Conservation (phyloP, 306 rosid species). For the Vicia villosa region DNA sequence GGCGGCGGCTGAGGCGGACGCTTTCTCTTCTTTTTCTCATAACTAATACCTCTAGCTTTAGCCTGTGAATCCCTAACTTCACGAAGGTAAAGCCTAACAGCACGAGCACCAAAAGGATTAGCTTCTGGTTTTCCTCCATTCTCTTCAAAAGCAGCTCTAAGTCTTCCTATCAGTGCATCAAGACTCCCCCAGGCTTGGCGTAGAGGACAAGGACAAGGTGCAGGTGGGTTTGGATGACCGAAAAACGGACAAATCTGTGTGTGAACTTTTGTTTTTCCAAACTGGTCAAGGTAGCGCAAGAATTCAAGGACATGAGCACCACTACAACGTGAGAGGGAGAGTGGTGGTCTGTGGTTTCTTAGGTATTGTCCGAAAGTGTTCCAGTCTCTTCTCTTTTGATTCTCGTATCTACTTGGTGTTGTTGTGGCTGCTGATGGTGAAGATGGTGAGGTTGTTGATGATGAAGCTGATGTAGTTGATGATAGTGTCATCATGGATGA, state of each 20-base stretch:
- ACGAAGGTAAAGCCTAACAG: conserved; percentile 73
- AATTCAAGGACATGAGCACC: conserved; percentile 82
- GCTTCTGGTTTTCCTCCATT: conserved; percentile 62
- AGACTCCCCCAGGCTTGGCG: conserved; percentile 95
- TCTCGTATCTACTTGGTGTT: conserved; percentile 65
- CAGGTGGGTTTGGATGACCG: conserved; percentile 81
- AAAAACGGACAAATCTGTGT: conserved; percentile 71
- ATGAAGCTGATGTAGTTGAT: background rate
- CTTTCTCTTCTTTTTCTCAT: conserved; percentile 79
- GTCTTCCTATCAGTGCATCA: conserved; percentile 79
- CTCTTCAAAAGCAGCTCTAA: conserved; percentile 88
- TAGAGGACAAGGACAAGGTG: conserved; percentile 78
- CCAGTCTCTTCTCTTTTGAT: conserved; percentile 77
- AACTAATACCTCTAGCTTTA: conserved; percentile 83
- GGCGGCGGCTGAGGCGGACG: conserved; percentile 51
- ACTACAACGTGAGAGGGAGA: conserved; percentile 63
- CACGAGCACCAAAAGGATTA: conserved; percentile 81
- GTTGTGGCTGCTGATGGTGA: conserved; percentile 33
- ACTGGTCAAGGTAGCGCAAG: conserved; percentile 73
- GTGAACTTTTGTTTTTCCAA: conserved; percentile 85
- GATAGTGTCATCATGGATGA: background rate
- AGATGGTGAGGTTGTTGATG: background rate
- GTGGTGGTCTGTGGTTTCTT: conserved; percentile 71
- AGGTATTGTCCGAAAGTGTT: conserved; percentile 79
- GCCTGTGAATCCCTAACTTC: conserved; percentile 83